phyloP scores from a whole-genome alignment of 2,329 filamentous ascomycete genomes.

The Pestalotiopsis sp. region DNA sequence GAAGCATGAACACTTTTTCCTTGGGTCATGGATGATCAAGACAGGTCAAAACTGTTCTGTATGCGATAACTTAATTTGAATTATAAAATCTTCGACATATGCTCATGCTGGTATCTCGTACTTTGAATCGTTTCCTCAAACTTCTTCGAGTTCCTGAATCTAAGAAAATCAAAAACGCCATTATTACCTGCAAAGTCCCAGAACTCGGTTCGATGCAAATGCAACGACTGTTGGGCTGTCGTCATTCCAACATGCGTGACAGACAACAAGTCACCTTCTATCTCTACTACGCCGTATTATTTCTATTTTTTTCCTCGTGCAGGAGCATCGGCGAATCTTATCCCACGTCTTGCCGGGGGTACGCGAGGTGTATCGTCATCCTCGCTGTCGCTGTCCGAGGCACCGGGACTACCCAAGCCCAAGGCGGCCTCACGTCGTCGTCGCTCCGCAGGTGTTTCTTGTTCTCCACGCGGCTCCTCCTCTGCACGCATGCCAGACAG shows the following conservation, averaged over 20 bases:
- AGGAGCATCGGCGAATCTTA: constrained; percentile 61
- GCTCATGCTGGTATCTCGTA: neutral
- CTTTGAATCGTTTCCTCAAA: neutral
- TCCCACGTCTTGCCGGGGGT: constrained; percentile 55
- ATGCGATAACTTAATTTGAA: neutral
- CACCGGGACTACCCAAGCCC: constrained; percentile 53
- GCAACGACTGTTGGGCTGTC: neutral
- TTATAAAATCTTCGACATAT: neutral
- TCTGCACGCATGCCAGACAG: constrained; percentile 48
- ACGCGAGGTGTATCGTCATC: constrained; percentile 61
- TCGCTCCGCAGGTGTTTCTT: constrained; percentile 76
- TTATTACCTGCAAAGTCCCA: neutral
- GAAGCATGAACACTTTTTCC: too few relatives aligned
- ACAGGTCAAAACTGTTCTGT: too few relatives aligned
- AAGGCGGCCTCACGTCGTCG: constrained; percentile 75
- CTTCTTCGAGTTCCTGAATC: neutral
- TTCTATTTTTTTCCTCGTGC: constrained; percentile 23
- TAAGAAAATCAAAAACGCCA: neutral
- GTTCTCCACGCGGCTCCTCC: constrained; percentile 42
- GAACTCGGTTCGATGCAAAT: neutral
- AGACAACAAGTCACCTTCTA: constrained; percentile 1
- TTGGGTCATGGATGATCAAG: too few relatives aligned
- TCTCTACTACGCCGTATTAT: neutral
- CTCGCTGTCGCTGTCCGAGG: constrained; percentile 54
- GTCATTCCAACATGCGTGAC: neutral